Evolutionary conservation across 768 basidiomycete species (phyloP).

Genomic region (Pulveroboletus sp.): DNA sequence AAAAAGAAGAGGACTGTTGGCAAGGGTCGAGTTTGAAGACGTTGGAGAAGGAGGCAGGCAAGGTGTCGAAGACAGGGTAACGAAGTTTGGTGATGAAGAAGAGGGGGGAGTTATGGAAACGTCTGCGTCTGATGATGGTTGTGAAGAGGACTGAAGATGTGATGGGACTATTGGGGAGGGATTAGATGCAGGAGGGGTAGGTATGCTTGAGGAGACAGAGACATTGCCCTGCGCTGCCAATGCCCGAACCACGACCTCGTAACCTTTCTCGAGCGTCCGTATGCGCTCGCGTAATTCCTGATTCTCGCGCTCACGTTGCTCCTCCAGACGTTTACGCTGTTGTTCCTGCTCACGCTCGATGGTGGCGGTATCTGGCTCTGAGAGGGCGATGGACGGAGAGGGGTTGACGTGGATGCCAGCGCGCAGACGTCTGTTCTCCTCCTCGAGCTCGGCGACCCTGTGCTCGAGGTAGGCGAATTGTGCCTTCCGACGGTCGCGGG

Average conservation of each 20-base stretch:
- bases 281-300: slow-evolving; percentile 72
- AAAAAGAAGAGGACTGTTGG: slow-evolving; percentile 30
- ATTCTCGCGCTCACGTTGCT: slow-evolving; percentile 60
- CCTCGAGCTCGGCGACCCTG: slow-evolving; percentile 69
- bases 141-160: slow-evolving; percentile 21
- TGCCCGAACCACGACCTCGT: slow-evolving; percentile 76
- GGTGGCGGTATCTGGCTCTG: slow-evolving; percentile 24
- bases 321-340: slow-evolving; percentile 35
- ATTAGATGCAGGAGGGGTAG: slow-evolving; percentile 13
- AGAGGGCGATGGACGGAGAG: slow-evolving; percentile 12
- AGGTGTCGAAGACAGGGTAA: slow-evolving; percentile 32
- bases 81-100: slow-evolving; percentile 19
- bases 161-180: slow-evolving; percentile 9
- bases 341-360: slow-evolving; percentile 27
- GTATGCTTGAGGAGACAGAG: slow-evolving; percentile 17
- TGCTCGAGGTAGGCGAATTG: slow-evolving; percentile 69
- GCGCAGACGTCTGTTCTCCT: slow-evolving; percentile 75
- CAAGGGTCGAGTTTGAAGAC: slow-evolving; percentile 39
- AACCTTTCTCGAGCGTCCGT: slow-evolving; percentile 73
- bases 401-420: slow-evolving; percentile 41
- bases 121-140: slow-evolving; percentile 19
- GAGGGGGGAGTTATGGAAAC: slow-evolving; percentile 21
- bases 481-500: slow-evolving; percentile 84
- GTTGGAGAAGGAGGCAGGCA: slow-evolving; percentile 40
- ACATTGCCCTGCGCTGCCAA: slow-evolving; percentile 54